phyloP scores from a whole-genome alignment of 768 basidiomycete species.

The Jaapia argillacea region DNA sequence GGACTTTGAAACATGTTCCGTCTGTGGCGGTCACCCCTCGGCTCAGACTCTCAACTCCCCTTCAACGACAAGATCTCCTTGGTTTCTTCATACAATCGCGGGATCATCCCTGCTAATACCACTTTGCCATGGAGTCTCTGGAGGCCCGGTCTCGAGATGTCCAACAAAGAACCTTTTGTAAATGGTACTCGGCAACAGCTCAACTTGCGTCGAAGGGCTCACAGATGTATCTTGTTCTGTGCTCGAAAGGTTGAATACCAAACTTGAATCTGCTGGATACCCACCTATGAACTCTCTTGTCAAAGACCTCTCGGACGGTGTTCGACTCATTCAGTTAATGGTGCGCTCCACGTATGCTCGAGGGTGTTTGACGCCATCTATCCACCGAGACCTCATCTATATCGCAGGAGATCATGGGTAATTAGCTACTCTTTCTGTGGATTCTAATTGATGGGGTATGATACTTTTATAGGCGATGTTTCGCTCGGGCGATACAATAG shows the following conservation, averaged over 20 bases:
- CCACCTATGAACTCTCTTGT: slow-evolving; percentile 86
- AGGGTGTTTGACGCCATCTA: neutral
- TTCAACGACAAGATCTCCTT: no score
- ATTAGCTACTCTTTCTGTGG: slow-evolving; percentile 8
- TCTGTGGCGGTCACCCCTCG: no score
- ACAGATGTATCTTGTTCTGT: slow-evolving; percentile 3
- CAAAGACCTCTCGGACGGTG: slow-evolving; percentile 89
- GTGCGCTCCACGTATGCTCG: slow-evolving; percentile 29
- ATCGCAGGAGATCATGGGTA: slow-evolving; percentile 94
- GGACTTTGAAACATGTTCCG: no score
- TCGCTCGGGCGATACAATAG: slow-evolving; percentile 94
- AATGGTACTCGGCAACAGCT: slow-evolving; percentile 56
- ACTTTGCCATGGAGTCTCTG: slow-evolving; percentile 54
- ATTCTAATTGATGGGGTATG: slow-evolving; percentile 4
- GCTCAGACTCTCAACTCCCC: no score
- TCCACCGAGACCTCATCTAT: neutral
- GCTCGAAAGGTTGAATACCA: slow-evolving; percentile 79
- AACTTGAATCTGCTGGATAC: slow-evolving; percentile 77
- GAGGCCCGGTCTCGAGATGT: slow-evolving; percentile 46
- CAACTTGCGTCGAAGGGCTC: no score
- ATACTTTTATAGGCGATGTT: slow-evolving; percentile 50
- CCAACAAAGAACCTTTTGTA: slow-evolving; percentile 69
- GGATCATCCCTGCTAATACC: no score
- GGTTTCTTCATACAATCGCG: no score
- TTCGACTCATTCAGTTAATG: slow-evolving; percentile 91